Evolutionary conservation across 2,329 filamentous ascomycete genomes (phyloP), one percentile per base, ranked within the genome.

Genomic region (Coniochaeta hoffmannii): DNA sequence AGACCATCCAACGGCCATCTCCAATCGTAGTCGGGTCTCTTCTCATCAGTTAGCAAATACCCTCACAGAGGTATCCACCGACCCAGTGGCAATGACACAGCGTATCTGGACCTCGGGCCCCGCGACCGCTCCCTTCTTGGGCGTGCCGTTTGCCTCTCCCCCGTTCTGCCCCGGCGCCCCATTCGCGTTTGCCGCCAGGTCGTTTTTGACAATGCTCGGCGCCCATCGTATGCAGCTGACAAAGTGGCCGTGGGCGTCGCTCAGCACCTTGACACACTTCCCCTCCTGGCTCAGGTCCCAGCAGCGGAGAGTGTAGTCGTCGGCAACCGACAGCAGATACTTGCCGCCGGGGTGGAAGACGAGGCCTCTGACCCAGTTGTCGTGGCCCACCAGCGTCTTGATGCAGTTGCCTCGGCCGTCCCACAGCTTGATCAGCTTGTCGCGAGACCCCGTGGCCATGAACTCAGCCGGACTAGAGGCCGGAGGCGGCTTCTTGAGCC

Each of bases 201-300:
- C 73, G 57, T 88, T 83, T 64, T 87, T 89, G 58, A 82, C 75
- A 24, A 89, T 76, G 36, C 83, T 83, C 0, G 92, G 92, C 1
- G 91, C 93, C 92, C 93, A 97, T 59, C 90, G 76, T 64, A 97
- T 77, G 66, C 89, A 93, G 58, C 83, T 91, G 52, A 97, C 83
- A 65, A 97, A 97, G 66, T 91, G 90, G 4, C 81, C 85, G 67
- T 96, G 91, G 0, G 85, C 85, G 59, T 90, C 89, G 35, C 80
- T 78, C 15, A 97, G 74, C 0, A 84, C 86, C 71, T 93, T 93
- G 62, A 96, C 90, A 64, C 90, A 93, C 65, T 91, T 92, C 41
- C 89, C 90, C 68, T 96, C 91, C 68, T 97, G 93, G 26, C 82
- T 81, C 26, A 97, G 75, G 73, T 97, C 93, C 93, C 93, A 97